Evolutionary conservation across 1,284 basidiomycete species (phyloP).

Genomic region (Gastroboletus turbinatus): DNA sequence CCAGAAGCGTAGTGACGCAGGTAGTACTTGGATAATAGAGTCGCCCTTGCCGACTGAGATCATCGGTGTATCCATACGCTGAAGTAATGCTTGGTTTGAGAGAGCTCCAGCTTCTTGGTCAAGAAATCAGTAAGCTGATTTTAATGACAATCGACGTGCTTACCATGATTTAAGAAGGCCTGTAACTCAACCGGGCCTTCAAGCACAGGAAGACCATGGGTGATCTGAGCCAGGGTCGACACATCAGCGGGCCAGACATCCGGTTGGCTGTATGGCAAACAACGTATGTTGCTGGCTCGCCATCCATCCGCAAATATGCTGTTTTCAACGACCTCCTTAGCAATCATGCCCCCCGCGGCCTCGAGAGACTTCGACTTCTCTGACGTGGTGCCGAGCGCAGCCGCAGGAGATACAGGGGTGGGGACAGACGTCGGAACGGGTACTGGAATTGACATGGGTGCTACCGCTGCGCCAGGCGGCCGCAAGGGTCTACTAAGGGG

Average conservation of each 20-base stretch:
- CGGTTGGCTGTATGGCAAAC: conserved; percentile 21
- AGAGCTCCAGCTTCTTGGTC: neutral
- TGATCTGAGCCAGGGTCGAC: conserved; percentile 38
- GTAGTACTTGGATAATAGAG: conserved; percentile 59
- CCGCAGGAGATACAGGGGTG: conserved; percentile 76
- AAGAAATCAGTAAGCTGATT: conserved; percentile 1
- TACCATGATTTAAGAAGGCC: conserved; percentile 42
- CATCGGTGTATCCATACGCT: conserved; percentile 52
- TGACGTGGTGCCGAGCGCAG: conserved; percentile 54
- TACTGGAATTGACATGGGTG: conserved; percentile 40
- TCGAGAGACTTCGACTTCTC: conserved; percentile 68
- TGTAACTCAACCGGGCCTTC: conserved; percentile 30
- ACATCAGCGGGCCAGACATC: conserved; percentile 60
- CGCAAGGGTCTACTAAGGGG: conserved; percentile 56
- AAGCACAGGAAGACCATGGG: conserved; percentile 28
- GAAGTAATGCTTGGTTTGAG: conserved; percentile 25
- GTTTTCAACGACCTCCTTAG: conserved; percentile 68
- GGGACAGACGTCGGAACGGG: conserved; percentile 58
- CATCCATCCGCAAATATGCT: conserved; percentile 66
- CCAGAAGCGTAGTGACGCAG: conserved; percentile 76
- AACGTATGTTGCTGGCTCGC: conserved; percentile 43
- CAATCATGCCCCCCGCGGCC: conserved; percentile 57
- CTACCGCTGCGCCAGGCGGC: conserved; percentile 51
- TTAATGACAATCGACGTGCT: conserved; percentile 5
- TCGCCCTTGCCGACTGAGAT: conserved; percentile 63